phyloP scores from a whole-genome alignment of 2,329 filamentous ascomycete genomes.

The Aspergillus piperis region DNA sequence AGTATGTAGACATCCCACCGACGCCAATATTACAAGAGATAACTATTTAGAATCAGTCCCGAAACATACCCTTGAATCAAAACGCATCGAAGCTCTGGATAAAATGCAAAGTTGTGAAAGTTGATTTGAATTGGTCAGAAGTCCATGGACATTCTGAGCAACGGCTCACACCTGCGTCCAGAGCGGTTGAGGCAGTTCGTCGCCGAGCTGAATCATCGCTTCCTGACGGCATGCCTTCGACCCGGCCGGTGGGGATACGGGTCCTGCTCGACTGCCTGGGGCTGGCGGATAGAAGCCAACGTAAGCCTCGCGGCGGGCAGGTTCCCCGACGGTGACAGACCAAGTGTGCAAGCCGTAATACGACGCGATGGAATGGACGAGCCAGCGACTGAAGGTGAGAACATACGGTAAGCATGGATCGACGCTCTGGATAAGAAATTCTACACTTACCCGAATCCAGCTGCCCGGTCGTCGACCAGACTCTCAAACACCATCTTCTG shows the following conservation, averaged over 20 bases:
- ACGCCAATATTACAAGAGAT: neutral
- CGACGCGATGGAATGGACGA: constrained; percentile 86
- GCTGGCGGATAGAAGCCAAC: constrained; percentile 62
- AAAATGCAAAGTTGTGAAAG: neutral
- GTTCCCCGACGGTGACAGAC: constrained; percentile 71
- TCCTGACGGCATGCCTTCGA: constrained; percentile 29
- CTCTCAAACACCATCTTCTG: constrained; percentile 80
- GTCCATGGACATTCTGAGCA: neutral
- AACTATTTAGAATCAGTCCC: neutral
- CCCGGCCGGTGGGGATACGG: constrained; percentile 25
- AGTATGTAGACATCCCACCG: no score
- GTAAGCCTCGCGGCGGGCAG: constrained; percentile 77
- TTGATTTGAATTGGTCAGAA: neutral
- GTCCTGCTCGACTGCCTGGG: constrained; percentile 28
- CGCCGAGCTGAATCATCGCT: constrained; percentile 35
- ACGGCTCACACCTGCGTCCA: constrained; percentile 38
- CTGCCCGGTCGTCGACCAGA: constrained; percentile 70
- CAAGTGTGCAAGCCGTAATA: constrained; percentile 90
- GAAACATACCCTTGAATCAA: neutral
- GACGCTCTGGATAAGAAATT: neutral
- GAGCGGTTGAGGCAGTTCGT: constrained; percentile 40
- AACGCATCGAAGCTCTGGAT: neutral
- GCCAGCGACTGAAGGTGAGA: constrained; percentile 67
- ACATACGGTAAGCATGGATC: constrained; percentile 17
- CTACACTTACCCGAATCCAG: constrained; percentile 73